These are phyloP conservation scores for Ganoderma meredithae DNA, from an alignment of 1,284 basidiomycete genomes.

Conservation along the genomic window DNA sequence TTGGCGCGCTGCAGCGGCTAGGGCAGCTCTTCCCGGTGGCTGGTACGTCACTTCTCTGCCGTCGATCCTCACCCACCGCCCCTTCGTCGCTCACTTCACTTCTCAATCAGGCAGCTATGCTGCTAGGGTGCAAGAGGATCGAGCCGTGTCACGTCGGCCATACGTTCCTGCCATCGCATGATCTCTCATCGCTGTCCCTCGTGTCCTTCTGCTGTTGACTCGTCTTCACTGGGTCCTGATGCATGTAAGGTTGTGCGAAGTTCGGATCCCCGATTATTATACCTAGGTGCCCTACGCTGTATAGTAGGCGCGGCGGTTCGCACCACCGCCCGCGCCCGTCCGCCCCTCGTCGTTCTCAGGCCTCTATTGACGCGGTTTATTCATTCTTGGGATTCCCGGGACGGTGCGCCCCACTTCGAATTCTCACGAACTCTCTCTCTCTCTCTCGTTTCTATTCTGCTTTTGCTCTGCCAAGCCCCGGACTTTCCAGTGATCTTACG, in stretches of 20 bases:
- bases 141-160: slow-evolving; percentile 13
- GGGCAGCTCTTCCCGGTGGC: slow-evolving; percentile 43
- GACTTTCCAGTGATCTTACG: not conserved
- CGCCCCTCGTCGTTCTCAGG: not conserved
- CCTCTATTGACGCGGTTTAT: too few species aligned
- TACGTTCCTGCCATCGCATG: slow-evolving; percentile 17
- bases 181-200: not conserved
- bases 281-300: not conserved
- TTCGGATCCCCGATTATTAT: not conserved
- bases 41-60: slow-evolving; percentile 14
- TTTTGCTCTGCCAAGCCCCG: too few species aligned
- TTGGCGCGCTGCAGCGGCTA: slow-evolving; percentile 45
- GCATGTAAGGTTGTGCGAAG: not conserved
- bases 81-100: not conserved
- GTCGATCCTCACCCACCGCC: not conserved
- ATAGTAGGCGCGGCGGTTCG: not conserved
- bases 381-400: not conserved
- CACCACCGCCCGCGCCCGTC: not conserved
- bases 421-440: not conserved
- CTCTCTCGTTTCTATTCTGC: not conserved
- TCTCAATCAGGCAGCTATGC: slow-evolving; percentile 24
- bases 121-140: slow-evolving; percentile 28
- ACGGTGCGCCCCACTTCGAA: not conserved
- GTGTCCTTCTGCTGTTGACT: not conserved
- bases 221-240: not conserved